Evolutionary conservation across 108 stramenopile species (phyloP).

Genomic region (Conticribra weissflogii): DNA sequence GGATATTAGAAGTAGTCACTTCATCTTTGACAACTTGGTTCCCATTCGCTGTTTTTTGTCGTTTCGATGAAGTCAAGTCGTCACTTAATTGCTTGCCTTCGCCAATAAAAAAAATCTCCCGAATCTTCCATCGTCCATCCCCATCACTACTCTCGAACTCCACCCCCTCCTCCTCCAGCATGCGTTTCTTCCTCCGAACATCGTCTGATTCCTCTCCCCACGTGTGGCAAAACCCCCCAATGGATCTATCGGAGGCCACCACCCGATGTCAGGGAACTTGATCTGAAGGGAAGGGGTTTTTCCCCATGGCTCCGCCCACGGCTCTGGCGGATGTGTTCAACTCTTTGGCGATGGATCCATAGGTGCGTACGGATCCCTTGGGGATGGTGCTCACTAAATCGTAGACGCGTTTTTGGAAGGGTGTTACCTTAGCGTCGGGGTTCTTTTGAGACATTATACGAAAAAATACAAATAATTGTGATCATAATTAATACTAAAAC

Average conservation of each 20-base stretch:
- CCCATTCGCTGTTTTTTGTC: not conserved
- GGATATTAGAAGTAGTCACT: too few relatives aligned
- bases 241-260: conserved; percentile 47
- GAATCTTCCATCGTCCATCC: conserved; percentile 17
- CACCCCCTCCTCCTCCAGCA: conserved; percentile 46
- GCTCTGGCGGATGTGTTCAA: conserved; percentile 46
- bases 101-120: conserved; percentile 23
- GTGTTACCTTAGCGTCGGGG: not conserved
- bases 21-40: not conserved
- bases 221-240: conserved; percentile 42
- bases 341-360: conserved; percentile 38
- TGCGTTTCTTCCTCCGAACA: conserved; percentile 31
- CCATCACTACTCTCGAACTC: conserved; percentile 27
- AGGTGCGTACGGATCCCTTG: conserved; percentile 29
- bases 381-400: conserved; percentile 40
- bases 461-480: too few relatives aligned
- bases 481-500: too few relatives aligned
- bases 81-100: too few relatives aligned
- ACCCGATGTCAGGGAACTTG: conserved; percentile 53
- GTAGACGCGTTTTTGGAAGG: conserved; percentile 44
- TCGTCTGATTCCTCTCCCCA: conserved; percentile 33
- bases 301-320: conserved; percentile 47
- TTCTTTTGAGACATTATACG: too few relatives aligned
- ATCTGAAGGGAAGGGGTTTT: conserved; percentile 21
- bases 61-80: not conserved